phyloP scores from a whole-genome alignment of 768 basidiomycete species.

The Asterophora parasitica region DNA sequence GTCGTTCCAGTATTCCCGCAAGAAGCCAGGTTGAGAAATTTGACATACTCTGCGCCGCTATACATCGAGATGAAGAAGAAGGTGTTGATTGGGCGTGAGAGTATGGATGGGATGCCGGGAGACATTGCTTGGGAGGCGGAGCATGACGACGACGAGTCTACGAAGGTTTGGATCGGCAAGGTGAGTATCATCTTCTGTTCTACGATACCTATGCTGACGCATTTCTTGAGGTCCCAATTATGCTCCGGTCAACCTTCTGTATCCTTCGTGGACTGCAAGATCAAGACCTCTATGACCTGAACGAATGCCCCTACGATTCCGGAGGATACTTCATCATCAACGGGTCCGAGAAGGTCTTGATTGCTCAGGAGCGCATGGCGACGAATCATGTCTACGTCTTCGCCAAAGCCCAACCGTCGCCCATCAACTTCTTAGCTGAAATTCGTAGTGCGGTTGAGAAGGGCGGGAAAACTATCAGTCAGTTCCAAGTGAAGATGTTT shows the following conservation, averaged over 20 bases:
- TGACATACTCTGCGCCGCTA: slow-evolving; percentile 93
- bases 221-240: slow-evolving; percentile 80
- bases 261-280: slow-evolving; percentile 79
- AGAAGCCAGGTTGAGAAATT: slow-evolving; percentile 89
- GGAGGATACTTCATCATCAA: slow-evolving; percentile 99
- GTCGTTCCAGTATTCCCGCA: slow-evolving; percentile 95
- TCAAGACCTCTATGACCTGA: slow-evolving; percentile 81
- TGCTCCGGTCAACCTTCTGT: slow-evolving; percentile 95
- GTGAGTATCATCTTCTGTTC: slow-evolving; percentile 35
- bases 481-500: slow-evolving; percentile 98
- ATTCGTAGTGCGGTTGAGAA: slow-evolving; percentile 97
- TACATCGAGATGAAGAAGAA: slow-evolving; percentile 95
- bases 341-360: slow-evolving; percentile 99
- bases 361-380: slow-evolving; percentile 99
- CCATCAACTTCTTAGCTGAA: slow-evolving; percentile 93
- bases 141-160: slow-evolving; percentile 64
- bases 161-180: slow-evolving; percentile 95
- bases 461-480: slow-evolving; percentile 96
- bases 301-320: slow-evolving; percentile 98
- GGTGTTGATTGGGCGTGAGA: slow-evolving; percentile 74
- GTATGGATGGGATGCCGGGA: slow-evolving; percentile 75
- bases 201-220: neutral
- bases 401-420: slow-evolving; percentile 94
- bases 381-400: slow-evolving; percentile 99
- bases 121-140: slow-evolving; percentile 76